Conservation (phyloP, 2,329 filamentous ascomycete genomes). For the Incumbomyces lentus region DNA sequence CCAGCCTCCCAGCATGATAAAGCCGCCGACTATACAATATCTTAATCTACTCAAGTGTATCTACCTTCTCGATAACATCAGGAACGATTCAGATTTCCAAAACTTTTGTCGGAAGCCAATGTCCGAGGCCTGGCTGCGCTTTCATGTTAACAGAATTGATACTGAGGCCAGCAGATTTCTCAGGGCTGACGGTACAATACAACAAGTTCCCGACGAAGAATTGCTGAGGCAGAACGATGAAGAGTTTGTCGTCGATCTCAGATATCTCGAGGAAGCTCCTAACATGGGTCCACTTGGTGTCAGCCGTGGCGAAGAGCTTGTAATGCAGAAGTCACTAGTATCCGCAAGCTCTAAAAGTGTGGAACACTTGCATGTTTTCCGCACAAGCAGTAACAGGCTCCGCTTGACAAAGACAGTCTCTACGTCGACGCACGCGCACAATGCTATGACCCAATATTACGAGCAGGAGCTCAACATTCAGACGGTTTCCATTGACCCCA, state of each 20-base stretch:
- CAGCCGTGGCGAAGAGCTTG: not conserved
- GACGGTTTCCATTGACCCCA: conserved; percentile 1
- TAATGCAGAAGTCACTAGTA: not conserved
- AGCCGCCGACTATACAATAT: conserved; percentile 2
- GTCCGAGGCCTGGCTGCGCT: not conserved
- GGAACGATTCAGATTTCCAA: not conserved
- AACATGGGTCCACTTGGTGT: not conserved
- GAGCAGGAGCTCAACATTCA: conserved; percentile 1
- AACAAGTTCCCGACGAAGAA: not conserved
- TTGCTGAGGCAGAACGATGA: not conserved
- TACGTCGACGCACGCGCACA: not conserved
- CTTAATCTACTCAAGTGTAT: conserved; percentile 7
- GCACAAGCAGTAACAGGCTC: not conserved
- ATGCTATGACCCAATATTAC: not conserved
- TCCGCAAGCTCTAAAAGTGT: not conserved
- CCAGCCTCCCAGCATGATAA: not conserved
- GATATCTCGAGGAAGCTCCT: not conserved
- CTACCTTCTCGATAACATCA: conserved; percentile 3
- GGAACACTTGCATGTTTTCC: conserved; percentile 3
- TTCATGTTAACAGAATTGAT: not conserved
- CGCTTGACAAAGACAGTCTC: not conserved
- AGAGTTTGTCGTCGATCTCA: not conserved
- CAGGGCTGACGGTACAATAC: not conserved
- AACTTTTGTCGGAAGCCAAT: not conserved
- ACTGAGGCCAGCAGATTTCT: not conserved